A percentile compares a stretch with the other conserved stretches of the same genome.
phyloP scores from a whole-genome alignment of 2,329 filamentous ascomycete genomes.

The Huntiella decipiens region DNA sequence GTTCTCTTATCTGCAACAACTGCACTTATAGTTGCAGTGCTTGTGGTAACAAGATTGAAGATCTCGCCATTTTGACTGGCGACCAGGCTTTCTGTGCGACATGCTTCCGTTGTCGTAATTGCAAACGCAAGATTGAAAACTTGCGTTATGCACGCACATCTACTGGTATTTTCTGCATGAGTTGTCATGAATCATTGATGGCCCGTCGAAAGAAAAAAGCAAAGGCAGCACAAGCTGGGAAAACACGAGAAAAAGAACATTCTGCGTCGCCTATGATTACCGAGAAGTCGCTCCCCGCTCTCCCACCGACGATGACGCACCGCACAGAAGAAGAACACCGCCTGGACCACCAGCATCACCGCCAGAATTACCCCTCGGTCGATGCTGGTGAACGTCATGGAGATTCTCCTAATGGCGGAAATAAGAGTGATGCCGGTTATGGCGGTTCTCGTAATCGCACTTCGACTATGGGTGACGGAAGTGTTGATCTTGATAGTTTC shows the following conservation, averaged over 20 bases:
- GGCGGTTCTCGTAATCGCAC: constrained; percentile 59
- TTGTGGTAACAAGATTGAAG: constrained; percentile 94
- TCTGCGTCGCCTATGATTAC: constrained; percentile 43
- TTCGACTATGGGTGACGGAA: constrained; percentile 33
- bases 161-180: constrained; percentile 98
- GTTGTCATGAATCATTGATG: constrained; percentile 93
- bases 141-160: constrained; percentile 92
- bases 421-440: constrained; percentile 45
- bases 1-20: constrained; percentile 96
- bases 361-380: constrained; percentile 16
- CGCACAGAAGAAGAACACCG: constrained; percentile 1
- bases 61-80: constrained; percentile 88
- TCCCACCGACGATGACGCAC: constrained; percentile 42
- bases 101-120: constrained; percentile 94
- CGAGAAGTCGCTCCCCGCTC: constrained; percentile 82
- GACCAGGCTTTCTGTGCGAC: constrained; percentile 96
- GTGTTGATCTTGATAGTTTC: constrained; percentile 45
- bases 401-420: constrained; percentile 20
- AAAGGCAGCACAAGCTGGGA: constrained; percentile 39
- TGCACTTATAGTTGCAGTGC: constrained; percentile 98
- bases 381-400: constrained; percentile 1
- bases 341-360: constrained; percentile 24
- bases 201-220: constrained; percentile 74
- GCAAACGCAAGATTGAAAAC: constrained; percentile 97
- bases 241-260: constrained; percentile 40